These are phyloP conservation scores for Cryptococcus neoformans DNA, from an alignment of 1,284 basidiomycete genomes.

Conservation along the genomic window DNA sequence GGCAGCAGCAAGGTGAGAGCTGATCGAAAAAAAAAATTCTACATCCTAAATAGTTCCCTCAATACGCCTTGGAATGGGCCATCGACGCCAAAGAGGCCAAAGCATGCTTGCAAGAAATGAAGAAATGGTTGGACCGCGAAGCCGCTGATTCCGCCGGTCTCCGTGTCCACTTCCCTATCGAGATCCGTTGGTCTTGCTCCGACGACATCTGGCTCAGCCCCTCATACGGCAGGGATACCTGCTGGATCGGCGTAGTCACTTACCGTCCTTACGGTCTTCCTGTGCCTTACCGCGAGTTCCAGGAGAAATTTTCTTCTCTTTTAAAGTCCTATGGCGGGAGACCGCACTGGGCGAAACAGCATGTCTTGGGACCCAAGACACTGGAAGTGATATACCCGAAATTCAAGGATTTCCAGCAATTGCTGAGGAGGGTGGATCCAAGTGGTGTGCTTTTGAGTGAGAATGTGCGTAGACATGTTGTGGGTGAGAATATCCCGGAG, in stretches of 20 bases:
- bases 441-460: conserved; percentile 64
- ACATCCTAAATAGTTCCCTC: conserved; percentile 60
- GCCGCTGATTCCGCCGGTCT: conserved; percentile 65
- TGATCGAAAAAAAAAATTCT: neutral
- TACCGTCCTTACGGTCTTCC: conserved; percentile 89
- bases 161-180: conserved; percentile 87
- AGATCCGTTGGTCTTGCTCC: conserved; percentile 81
- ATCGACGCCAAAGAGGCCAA: conserved; percentile 55
- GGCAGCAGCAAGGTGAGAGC: too few species aligned
- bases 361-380: conserved; percentile 65
- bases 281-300: conserved; percentile 81
- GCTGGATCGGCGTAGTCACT: conserved; percentile 95
- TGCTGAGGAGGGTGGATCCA: conserved; percentile 75
- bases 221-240: conserved; percentile 71
- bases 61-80: conserved; percentile 92
- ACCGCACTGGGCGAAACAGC: conserved; percentile 98
- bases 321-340: conserved; percentile 70
- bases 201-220: conserved; percentile 97
- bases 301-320: conserved; percentile 75
- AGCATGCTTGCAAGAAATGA: conserved; percentile 69
- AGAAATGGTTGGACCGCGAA: conserved; percentile 70
- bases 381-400: conserved; percentile 73
- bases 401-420: conserved; percentile 73
- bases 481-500: conserved; percentile 47
- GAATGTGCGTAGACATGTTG: conserved; percentile 55